These are phyloP conservation scores for Pterocarpus santalinus DNA, from an alignment of 306 rosid genomes.

Conservation along the genomic window DNA sequence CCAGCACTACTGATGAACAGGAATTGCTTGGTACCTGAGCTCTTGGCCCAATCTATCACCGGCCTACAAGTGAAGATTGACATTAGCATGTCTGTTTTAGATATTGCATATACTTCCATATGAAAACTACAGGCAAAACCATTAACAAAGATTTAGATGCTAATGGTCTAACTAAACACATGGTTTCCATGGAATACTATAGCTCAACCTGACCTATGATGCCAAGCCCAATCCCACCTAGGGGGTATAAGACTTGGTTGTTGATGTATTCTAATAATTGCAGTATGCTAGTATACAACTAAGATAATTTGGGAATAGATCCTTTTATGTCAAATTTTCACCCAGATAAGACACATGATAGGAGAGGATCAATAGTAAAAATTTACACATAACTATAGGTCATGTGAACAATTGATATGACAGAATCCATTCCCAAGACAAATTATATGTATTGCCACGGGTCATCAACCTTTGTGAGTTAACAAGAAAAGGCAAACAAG, in stretches of 20 bases:
- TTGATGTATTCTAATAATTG: neutral
- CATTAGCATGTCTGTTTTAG: slow-evolving; percentile 25
- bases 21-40: slow-evolving; percentile 88
- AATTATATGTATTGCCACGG: neutral
- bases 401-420: too few relatives aligned
- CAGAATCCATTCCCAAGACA: neutral
- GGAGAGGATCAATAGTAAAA: too few relatives aligned
- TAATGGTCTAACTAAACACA: neutral
- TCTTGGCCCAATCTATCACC: slow-evolving; percentile 93
- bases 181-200: neutral
- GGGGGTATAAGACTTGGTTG: neutral
- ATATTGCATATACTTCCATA: neutral
- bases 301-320: neutral
- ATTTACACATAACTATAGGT: too few relatives aligned
- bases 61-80: slow-evolving; percentile 62
- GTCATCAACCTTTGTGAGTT: neutral
- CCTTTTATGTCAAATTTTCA: too few relatives aligned
- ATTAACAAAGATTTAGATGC: neutral
- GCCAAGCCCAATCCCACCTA: too few relatives aligned
- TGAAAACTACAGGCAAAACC: neutral
- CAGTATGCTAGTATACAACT: slow-evolving; percentile 2
- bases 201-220: neutral
- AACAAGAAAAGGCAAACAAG: neutral
- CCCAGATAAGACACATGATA: too few relatives aligned
- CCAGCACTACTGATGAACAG: slow-evolving; percentile 95